Percentiles rank a stretch among this genome's conserved stretches.
Evolutionary conservation across 495 filamentous ascomycete species (phyloP).

Genomic region (Podospora tetraspora): DNA sequence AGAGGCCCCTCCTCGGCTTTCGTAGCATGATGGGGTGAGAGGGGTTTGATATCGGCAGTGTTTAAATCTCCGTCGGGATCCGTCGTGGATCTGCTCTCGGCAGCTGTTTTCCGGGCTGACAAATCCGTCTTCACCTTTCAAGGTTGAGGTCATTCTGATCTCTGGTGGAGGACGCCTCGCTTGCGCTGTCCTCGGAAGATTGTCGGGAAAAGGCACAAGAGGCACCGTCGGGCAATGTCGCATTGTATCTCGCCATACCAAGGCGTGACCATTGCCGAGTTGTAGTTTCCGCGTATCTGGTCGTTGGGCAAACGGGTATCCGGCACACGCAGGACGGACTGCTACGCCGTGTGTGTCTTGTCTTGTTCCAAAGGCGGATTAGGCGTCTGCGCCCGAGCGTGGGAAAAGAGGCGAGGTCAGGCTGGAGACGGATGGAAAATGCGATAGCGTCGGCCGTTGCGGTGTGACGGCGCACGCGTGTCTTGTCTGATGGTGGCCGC

Average conservation of each 20-base stretch:
- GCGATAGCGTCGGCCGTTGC: neutral
- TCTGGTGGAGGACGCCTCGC: neutral
- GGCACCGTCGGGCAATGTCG: neutral
- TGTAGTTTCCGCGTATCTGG: neutral
- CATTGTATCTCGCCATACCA: neutral
- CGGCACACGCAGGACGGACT: neutral
- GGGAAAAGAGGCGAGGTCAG: neutral
- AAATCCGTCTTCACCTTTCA: neutral
- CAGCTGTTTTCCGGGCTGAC: neutral
- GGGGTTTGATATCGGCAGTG: neutral
- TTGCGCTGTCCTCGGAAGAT: too few species aligned
- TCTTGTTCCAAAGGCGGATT: neutral
- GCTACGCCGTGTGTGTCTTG: neutral
- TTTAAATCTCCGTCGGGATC: neutral
- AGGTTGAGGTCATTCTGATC: neutral
- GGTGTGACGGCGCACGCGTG: conserved; percentile 6
- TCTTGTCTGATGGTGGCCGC: neutral
- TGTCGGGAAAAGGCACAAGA: too few species aligned
- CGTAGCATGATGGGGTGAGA: neutral
- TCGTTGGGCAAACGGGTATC: neutral
- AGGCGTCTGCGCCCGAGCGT: neutral
- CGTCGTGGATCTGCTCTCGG: neutral
- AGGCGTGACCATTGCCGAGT: neutral
- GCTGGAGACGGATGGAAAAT: too few species aligned
- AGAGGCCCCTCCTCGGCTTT: neutral